Evolutionary conservation across 768 basidiomycete genomes (phyloP).

Genomic region (Xanthoconium purpureum): DNA sequence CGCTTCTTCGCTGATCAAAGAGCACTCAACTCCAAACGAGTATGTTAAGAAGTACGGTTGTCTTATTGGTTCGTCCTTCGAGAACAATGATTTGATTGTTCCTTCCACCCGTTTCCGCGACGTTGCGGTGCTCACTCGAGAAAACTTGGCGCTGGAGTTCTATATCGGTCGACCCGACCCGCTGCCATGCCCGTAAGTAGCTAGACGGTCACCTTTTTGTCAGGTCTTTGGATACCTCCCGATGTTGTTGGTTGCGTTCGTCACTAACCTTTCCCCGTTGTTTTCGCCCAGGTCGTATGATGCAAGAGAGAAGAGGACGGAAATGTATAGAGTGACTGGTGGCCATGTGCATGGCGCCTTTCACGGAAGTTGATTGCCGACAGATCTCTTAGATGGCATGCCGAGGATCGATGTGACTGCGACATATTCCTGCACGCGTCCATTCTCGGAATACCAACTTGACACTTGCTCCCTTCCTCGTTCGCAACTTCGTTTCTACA

Average conservation of each 20-base stretch:
- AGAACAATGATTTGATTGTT: conserved; percentile 15
- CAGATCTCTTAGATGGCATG: conserved; percentile 10
- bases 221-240: conserved; percentile 8
- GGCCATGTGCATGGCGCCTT: conserved; percentile 18
- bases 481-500: conserved; percentile 11
- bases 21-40: conserved; percentile 14
- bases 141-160: conserved; percentile 3
- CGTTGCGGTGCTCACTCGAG: conserved; percentile 6
- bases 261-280: conserved; percentile 21
- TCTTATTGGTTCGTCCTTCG: conserved; percentile 17
- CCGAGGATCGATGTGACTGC: conserved; percentile 15
- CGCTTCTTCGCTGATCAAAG: conserved; percentile 24
- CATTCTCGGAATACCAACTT: conserved; percentile 22
- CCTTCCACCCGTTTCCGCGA: conserved; percentile 3
- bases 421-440: conserved; percentile 16
- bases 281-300: conserved; percentile 21
- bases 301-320: conserved; percentile 28
- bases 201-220: conserved; percentile 18
- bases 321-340: conserved; percentile 25
- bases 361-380: conserved; percentile 28
- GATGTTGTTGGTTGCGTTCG: conserved; percentile 10
- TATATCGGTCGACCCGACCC: conserved; percentile 7
- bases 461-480: conserved; percentile 10
- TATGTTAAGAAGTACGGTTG: conserved; percentile 24
- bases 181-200: conserved; percentile 18